Conservation (phyloP, 2,329 filamentous ascomycete species). For the Cadophora luteo-olivacea region DNA sequence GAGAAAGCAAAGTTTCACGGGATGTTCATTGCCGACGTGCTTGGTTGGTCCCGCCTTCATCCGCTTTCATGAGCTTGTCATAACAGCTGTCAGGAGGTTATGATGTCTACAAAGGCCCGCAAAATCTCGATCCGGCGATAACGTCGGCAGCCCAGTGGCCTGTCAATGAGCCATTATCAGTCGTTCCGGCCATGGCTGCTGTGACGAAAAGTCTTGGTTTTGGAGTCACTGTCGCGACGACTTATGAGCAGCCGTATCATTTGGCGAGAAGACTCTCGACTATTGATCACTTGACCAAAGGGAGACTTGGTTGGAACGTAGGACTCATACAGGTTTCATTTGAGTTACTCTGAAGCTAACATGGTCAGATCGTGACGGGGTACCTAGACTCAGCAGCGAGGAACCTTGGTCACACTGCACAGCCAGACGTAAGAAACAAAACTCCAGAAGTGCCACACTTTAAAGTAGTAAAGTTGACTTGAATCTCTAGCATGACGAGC, state of each 20-base stretch:
- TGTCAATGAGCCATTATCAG: constrained; percentile 67
- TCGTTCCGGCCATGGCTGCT: constrained; percentile 71
- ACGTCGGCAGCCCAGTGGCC: constrained; percentile 71
- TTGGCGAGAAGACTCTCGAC: constrained; percentile 69
- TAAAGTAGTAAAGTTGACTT: too few species aligned
- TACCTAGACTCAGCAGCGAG: constrained; percentile 70
- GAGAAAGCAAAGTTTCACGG: constrained; percentile 68
- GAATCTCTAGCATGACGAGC: constrained; percentile 59
- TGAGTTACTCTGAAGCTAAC: too few species aligned
- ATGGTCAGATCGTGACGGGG: constrained; percentile 58
- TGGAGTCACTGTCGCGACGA: constrained; percentile 69
- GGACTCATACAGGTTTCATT: background rate
- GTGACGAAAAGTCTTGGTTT: constrained; percentile 69
- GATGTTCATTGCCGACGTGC: constrained; percentile 70
- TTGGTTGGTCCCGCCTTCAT: constrained; percentile 49
- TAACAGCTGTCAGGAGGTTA: constrained; percentile 47
- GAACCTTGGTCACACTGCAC: constrained; percentile 62
- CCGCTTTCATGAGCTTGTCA: background rate
- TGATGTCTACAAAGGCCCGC: constrained; percentile 65
- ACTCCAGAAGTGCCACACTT: too few species aligned
- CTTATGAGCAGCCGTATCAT: constrained; percentile 73
- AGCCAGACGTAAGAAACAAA: constrained; percentile 46
- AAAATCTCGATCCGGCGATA: constrained; percentile 59
- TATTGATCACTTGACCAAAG: constrained; percentile 69
- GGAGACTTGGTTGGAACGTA: constrained; percentile 56